A percentile compares a stretch with the other conserved stretches of the same genome.
These are phyloP conservation scores for Cymodocea nodosa DNA, from an alignment of 116 monocot genomes.

Conservation along the genomic window DNA sequence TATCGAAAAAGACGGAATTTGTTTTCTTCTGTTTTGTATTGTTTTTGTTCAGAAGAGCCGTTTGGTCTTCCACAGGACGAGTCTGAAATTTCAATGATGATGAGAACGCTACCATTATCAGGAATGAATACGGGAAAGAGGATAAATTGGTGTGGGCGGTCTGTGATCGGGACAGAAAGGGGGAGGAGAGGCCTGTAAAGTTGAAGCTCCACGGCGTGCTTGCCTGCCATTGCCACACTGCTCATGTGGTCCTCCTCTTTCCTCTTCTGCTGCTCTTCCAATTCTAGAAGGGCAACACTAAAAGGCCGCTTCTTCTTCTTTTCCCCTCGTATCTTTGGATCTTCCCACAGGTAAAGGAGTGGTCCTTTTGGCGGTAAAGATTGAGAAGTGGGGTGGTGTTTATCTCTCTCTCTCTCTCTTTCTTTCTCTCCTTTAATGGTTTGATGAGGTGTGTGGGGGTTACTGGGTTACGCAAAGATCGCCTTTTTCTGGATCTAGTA, in stretches of 20 bases:
- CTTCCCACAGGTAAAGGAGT: not conserved
- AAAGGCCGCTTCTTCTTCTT: not conserved
- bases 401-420: no score
- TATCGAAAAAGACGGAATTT: no score
- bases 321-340: not conserved
- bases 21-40: no score
- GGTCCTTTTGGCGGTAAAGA: not conserved
- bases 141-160: no score
- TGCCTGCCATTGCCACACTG: slow-evolving; percentile 60
- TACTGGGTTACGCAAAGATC: not conserved
- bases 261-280: not conserved
- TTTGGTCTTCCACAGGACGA: no score
- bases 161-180: slow-evolving; percentile 50
- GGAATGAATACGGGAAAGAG: no score
- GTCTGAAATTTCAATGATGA: no score
- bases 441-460: not conserved
- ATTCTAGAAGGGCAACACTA: not conserved
- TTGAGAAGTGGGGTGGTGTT: no score
- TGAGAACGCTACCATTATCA: no score
- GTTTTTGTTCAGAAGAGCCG: no score
- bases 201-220: slow-evolving; percentile 69
- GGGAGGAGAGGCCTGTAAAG: slow-evolving; percentile 26
- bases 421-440: no score
- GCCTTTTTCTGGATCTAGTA: not conserved
- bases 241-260: slow-evolving; percentile 1